Evolutionary conservation across 129 eudicot species (phyloP).

Genomic region (Deinandra increscens): DNA sequence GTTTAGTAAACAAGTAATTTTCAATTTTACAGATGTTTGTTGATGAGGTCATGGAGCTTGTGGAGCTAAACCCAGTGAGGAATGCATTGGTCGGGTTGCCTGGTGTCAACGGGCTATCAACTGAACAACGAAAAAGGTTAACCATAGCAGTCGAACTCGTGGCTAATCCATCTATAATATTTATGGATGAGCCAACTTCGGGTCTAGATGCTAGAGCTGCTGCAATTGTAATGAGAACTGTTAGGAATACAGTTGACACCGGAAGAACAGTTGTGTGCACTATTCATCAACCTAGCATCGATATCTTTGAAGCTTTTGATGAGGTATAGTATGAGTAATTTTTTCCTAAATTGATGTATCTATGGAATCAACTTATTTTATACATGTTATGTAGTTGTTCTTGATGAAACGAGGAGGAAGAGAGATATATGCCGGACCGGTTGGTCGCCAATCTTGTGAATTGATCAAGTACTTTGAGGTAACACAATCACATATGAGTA

Average conservation of each 20-base stretch:
- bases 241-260: conserved; percentile 76
- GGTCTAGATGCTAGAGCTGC: conserved; percentile 39
- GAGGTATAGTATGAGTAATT: conserved; percentile 44
- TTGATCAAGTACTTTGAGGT: conserved; percentile 77
- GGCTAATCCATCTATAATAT: conserved; percentile 67
- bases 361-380: neutral
- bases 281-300: conserved; percentile 93
- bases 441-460: conserved; percentile 58
- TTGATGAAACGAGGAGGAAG: conserved; percentile 77
- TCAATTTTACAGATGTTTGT: conserved; percentile 56
- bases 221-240: conserved; percentile 34
- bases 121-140: conserved; percentile 77
- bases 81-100: conserved; percentile 74
- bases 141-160: conserved; percentile 44
- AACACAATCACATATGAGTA: neutral
- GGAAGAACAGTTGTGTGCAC: conserved; percentile 93
- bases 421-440: conserved; percentile 75
- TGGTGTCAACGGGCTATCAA: conserved; percentile 69
- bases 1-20: neutral
- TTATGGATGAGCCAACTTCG: conserved; percentile 30
- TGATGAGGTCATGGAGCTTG: conserved; percentile 82
- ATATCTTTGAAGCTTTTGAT: conserved; percentile 86
- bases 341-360: neutral
- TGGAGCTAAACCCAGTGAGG: conserved; percentile 57
- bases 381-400: conserved; percentile 44